Conservation (phyloP, 78 protist genomes). For the Chrysochromulina parva region DNA sequence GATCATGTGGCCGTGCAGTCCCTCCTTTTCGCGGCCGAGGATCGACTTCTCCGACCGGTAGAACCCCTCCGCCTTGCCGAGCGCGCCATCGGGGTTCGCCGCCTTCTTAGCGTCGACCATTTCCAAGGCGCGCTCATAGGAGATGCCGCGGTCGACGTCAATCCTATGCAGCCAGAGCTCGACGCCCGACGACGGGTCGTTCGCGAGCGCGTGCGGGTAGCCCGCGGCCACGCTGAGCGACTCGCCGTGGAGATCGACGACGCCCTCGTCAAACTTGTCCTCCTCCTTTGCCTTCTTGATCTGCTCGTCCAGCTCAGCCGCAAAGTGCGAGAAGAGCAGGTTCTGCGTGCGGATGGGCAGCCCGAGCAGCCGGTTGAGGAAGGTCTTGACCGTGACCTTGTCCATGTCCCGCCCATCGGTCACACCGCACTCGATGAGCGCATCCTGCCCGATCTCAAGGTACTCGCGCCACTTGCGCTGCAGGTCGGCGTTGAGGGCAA, state of each 20-base stretch:
- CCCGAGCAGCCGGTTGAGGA: background rate
- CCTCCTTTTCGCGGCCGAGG: background rate
- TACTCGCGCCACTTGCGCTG: background rate
- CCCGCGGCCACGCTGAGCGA: background rate
- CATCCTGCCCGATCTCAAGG: background rate
- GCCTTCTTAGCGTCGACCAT: background rate
- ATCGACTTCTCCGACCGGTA: background rate
- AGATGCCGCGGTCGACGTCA: background rate
- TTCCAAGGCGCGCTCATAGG: background rate
- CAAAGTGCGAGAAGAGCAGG: background rate
- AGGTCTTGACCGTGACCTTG: background rate
- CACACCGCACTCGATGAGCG: background rate
- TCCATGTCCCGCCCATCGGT: background rate
- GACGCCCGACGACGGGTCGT: background rate
- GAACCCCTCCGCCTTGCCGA: background rate
- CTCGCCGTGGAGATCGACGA: background rate
- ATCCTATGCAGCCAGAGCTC: background rate
- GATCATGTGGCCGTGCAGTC: background rate
- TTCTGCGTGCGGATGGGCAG: background rate
- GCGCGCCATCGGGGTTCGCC: background rate
- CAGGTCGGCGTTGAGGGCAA: background rate
- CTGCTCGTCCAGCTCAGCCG: background rate
- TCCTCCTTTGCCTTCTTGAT: background rate
- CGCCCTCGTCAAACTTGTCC: background rate
- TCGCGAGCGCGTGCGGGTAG: background rate